phyloP scores from a whole-genome alignment of 306 rosid species.

The Clitoria ternatea region DNA sequence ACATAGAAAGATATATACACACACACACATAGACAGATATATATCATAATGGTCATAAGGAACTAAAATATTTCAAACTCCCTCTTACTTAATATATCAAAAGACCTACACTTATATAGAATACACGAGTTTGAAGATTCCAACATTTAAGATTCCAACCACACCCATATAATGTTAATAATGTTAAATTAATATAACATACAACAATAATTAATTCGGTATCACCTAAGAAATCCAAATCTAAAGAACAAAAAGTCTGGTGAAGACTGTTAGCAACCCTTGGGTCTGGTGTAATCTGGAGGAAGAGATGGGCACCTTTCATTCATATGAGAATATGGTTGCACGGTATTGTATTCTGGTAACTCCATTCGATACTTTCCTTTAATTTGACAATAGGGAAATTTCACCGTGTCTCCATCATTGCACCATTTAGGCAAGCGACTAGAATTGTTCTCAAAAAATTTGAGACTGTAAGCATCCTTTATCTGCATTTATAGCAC shows the following conservation, averaged over 20 bases:
- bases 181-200: too few species aligned
- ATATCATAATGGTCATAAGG: too few species aligned
- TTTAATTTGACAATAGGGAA: slow-evolving; percentile 89
- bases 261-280: slow-evolving; percentile 49
- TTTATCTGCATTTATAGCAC: slow-evolving; percentile 63
- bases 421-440: slow-evolving; percentile 95
- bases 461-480: slow-evolving; percentile 86
- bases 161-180: too few species aligned
- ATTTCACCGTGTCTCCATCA: slow-evolving; percentile 66
- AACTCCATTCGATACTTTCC: slow-evolving; percentile 90
- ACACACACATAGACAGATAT: too few species aligned
- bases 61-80: too few species aligned
- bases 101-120: too few species aligned
- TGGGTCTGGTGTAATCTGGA: slow-evolving; percentile 61
- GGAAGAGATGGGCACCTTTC: slow-evolving; percentile 95
- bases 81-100: too few species aligned
- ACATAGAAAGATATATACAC: too few species aligned
- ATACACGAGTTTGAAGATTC: too few species aligned
- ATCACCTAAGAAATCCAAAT: slow-evolving; percentile 13
- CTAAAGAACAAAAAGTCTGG: background rate
- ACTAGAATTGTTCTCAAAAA: slow-evolving; percentile 75
- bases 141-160: too few species aligned
- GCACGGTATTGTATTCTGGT: slow-evolving; percentile 76
- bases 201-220: slow-evolving; percentile 13
- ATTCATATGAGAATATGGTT: slow-evolving; percentile 82